Evolutionary conservation across 306 rosid genomes (phyloP).

Genomic region (Geum urbanum): DNA sequence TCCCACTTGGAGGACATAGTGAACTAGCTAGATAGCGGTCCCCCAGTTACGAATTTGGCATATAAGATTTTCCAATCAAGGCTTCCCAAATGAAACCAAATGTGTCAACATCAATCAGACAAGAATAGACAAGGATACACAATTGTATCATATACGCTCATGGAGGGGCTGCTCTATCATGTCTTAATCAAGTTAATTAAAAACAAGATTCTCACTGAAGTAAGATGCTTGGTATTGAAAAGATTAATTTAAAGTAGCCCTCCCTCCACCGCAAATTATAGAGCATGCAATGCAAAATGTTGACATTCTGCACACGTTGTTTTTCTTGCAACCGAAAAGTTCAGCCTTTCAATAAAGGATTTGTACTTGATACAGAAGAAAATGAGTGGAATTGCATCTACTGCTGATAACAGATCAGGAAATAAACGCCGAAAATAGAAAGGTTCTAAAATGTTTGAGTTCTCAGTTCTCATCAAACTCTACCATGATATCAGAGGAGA

Average conservation of each 20-base stretch:
- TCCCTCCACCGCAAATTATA: constrained; percentile 17
- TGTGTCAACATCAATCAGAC: constrained; percentile 15
- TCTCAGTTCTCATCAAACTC: constrained; percentile 26
- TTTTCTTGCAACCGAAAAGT: constrained; percentile 30
- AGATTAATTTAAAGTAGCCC: constrained; percentile 15
- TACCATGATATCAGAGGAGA: constrained; percentile 15
- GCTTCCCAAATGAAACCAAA: constrained; percentile 24
- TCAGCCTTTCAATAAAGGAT: constrained; percentile 28
- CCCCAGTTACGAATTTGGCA: constrained; percentile 39
- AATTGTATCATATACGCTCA: constrained; percentile 19
- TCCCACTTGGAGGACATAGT: constrained; percentile 33
- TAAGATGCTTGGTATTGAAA: constrained; percentile 32
- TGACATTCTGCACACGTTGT: constrained; percentile 35
- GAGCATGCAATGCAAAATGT: constrained; percentile 32
- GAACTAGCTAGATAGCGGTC: constrained; percentile 21
- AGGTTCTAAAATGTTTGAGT: constrained; percentile 10
- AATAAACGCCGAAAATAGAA: constrained; percentile 22
- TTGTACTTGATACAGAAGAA: constrained; percentile 43
- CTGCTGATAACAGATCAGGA: constrained; percentile 31
- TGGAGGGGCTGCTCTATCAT: constrained; percentile 25
- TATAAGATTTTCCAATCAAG: constrained; percentile 34
- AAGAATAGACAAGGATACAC: constrained; percentile 16
- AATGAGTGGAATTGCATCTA: constrained; percentile 23
- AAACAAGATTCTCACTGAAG: constrained; percentile 41
- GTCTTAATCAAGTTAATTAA: constrained; percentile 44